Percentiles rank a stretch among this genome's conserved stretches.
Conservation (phyloP, 306 rosid genomes). For the Vigna mungo region DNA sequence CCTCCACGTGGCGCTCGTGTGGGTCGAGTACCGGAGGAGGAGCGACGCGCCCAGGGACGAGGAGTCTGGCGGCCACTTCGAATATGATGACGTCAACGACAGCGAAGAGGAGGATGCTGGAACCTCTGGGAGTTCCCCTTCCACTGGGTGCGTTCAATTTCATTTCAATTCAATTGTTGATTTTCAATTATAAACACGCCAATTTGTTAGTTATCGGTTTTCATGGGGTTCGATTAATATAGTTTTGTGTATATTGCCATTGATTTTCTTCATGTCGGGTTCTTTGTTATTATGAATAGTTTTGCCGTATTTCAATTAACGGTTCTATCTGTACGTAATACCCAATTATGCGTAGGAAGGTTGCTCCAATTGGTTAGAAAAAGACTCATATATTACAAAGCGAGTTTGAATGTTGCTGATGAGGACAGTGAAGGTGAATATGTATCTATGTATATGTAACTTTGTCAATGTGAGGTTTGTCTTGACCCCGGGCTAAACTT, state of each 20-base stretch:
- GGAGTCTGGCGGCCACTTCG: conserved; percentile 1
- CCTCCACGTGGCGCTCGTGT: conserved; percentile 72
- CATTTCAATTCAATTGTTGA: conserved; percentile 19
- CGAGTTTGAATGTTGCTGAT: too few relatives aligned
- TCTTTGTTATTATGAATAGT: neutral
- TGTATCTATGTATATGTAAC: too few relatives aligned
- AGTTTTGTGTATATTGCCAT: neutral
- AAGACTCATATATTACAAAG: too few relatives aligned
- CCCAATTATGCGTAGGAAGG: neutral
- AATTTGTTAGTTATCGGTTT: neutral
- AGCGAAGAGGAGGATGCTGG: conserved; percentile 17
- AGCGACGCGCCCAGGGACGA: conserved; percentile 27
- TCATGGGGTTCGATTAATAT: neutral
- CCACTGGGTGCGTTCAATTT: conserved; percentile 51
- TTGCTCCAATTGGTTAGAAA: neutral
- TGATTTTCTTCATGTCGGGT: neutral
- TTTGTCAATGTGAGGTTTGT: neutral
- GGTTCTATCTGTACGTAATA: neutral
- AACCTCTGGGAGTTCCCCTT: conserved; percentile 24
- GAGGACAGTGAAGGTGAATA: too few relatives aligned
- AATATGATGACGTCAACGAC: neutral
- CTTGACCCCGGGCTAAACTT: neutral
- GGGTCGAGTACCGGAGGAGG: conserved; percentile 74
- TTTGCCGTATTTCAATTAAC: neutral
- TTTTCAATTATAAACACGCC: neutral